Evolutionary conservation across 2,329 filamentous ascomycete species (phyloP).

Genomic region (Endoconidiophora polonica): DNA sequence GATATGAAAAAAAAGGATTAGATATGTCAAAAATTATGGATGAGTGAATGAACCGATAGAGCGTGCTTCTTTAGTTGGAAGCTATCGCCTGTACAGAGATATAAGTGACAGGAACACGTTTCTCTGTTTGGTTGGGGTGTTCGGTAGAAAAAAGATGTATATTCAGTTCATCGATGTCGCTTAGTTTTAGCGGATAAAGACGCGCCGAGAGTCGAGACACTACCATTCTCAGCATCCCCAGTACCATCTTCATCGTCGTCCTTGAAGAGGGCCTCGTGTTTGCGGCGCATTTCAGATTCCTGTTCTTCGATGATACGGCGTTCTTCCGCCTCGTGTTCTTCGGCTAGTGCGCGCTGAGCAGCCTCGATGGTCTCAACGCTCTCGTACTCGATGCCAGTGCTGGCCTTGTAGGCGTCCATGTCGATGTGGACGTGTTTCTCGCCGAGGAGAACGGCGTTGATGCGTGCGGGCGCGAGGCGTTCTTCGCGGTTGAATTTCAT

Average conservation of each 20-base stretch:
- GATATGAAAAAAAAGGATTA: too few relatives aligned
- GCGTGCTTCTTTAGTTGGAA: too few relatives aligned
- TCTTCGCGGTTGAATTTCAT: constrained; percentile 73
- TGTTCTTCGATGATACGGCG: constrained; percentile 29
- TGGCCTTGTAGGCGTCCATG: constrained; percentile 42
- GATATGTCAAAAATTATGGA: too few relatives aligned
- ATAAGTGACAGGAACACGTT: too few relatives aligned
- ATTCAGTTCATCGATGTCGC: too few relatives aligned
- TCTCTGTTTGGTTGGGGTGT: too few relatives aligned
- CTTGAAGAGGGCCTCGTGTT: constrained; percentile 32
- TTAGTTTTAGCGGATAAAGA: background rate
- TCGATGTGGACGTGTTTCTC: constrained; percentile 41
- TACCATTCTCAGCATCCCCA: background rate
- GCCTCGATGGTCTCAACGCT: constrained; percentile 38
- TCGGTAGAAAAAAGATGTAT: background rate
- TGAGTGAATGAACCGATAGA: too few relatives aligned
- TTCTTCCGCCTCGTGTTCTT: constrained; percentile 29
- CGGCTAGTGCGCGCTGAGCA: constrained; percentile 32
- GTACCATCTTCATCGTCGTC: constrained; percentile 22
- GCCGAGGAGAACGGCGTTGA: constrained; percentile 47
- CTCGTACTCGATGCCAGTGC: constrained; percentile 36
- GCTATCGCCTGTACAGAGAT: too few relatives aligned
- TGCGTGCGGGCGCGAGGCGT: constrained; percentile 41
- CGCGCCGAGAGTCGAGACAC: background rate
- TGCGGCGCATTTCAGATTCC: constrained; percentile 30